phyloP scores from a whole-genome alignment of 768 basidiomycete genomes.

The Amanita molliuscula region DNA sequence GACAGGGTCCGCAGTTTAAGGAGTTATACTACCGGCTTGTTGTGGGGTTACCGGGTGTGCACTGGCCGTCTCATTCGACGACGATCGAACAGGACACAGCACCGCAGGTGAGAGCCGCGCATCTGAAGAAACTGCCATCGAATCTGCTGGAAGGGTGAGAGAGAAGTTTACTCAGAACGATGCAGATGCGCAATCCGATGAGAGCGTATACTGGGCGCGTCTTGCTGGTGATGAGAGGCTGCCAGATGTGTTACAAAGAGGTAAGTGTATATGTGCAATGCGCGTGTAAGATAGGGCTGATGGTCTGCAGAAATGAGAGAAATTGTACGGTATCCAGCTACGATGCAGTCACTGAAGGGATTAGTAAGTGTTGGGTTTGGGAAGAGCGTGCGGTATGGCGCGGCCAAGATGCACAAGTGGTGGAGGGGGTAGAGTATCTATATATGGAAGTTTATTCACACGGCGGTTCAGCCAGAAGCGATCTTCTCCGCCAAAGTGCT shows the following conservation, averaged over 20 bases:
- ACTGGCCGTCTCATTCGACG: slow-evolving; percentile 45
- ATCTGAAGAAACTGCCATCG: slow-evolving; percentile 71
- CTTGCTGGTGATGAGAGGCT: slow-evolving; percentile 58
- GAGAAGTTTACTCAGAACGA: slow-evolving; percentile 32
- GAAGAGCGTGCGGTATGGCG: slow-evolving; percentile 68
- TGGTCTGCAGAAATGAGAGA: slow-evolving; percentile 49
- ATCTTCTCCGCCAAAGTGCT: neutral
- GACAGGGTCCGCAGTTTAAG: slow-evolving; percentile 74
- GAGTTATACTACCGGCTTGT: slow-evolving; percentile 79
- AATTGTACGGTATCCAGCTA: slow-evolving; percentile 78
- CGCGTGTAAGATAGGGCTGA: neutral
- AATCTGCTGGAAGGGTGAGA: slow-evolving; percentile 50
- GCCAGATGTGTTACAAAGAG: slow-evolving; percentile 38
- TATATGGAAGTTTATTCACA: slow-evolving; percentile 6
- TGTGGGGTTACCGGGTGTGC: slow-evolving; percentile 69
- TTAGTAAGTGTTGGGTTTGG: slow-evolving; percentile 70
- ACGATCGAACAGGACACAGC: slow-evolving; percentile 68
- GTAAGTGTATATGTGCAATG: slow-evolving; percentile 22
- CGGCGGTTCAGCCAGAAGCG: neutral
- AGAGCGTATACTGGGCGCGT: slow-evolving; percentile 65
- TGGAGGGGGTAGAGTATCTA: slow-evolving; percentile 33
- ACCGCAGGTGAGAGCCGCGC: slow-evolving; percentile 56
- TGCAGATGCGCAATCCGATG: slow-evolving; percentile 33
- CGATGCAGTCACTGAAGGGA: slow-evolving; percentile 80
- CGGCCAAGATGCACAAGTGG: slow-evolving; percentile 82